A percentile compares a stretch with the other conserved stretches of the same genome.
These are phyloP conservation scores for Paecilomyces niveus DNA, from an alignment of 2,329 filamentous ascomycete genomes.

Conservation along the genomic window DNA sequence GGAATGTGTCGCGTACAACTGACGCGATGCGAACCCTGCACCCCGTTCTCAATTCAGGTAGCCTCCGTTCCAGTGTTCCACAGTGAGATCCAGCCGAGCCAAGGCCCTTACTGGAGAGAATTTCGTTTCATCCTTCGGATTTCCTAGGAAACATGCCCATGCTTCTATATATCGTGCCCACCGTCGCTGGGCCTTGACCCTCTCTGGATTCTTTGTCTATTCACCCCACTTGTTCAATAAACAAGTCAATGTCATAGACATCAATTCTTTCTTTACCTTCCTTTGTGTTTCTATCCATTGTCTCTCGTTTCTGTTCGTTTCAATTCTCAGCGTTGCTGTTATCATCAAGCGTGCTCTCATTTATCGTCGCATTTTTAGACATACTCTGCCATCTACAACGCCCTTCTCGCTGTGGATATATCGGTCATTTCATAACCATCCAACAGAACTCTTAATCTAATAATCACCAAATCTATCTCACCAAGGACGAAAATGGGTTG, in stretches of 20 bases:
- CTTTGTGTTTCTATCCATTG: constrained; percentile 10
- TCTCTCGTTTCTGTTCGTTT: constrained; percentile 9
- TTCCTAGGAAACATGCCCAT: neutral
- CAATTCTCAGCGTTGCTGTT: constrained; percentile 13
- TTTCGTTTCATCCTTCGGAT: neutral
- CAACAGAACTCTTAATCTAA: neutral
- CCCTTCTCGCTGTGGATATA: neutral
- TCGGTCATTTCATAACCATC: neutral
- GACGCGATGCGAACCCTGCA: neutral
- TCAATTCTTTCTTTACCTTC: constrained; percentile 11
- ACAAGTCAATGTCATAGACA: constrained; percentile 21
- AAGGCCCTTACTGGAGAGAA: neutral
- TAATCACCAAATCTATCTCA: neutral
- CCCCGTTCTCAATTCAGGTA: neutral
- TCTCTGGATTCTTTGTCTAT: constrained; percentile 3
- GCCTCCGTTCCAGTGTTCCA: neutral
- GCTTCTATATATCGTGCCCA: neutral
- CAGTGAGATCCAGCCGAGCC: neutral
- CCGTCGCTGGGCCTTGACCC: constrained; percentile 1
- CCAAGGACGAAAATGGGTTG: constrained; percentile 22
- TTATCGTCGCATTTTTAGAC: neutral
- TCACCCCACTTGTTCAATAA: constrained; percentile 6
- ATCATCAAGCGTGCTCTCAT: neutral
- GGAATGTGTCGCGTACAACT: constrained; percentile 1
- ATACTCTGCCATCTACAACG: neutral